Percentiles rank a stretch among this genome's conserved stretches.
phyloP scores from a whole-genome alignment of 1,284 basidiomycete species.

The Ustilago hordei region DNA sequence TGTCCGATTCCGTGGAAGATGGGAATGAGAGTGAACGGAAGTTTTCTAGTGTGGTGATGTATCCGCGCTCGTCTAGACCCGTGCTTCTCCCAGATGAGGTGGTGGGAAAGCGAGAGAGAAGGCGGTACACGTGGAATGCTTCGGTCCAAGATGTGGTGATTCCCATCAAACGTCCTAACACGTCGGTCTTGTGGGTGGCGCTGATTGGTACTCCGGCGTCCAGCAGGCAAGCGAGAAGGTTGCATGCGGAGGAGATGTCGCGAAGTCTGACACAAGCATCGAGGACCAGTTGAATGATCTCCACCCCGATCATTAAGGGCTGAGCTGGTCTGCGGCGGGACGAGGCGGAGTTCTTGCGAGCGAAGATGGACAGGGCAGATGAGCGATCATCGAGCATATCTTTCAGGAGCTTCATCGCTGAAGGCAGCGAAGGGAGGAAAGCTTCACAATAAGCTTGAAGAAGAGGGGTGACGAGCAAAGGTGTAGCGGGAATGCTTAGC shows the following conservation, averaged over 20 bases:
- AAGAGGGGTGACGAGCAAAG: constrained; percentile 49
- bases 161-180: constrained; percentile 30
- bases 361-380: background rate
- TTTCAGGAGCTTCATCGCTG: constrained; percentile 45
- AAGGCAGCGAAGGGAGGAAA: constrained; percentile 52
- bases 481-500: constrained; percentile 30
- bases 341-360: constrained; percentile 1
- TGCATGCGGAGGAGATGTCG: constrained; percentile 34
- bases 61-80: constrained; percentile 24
- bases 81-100: background rate
- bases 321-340: background rate
- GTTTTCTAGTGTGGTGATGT: constrained; percentile 23
- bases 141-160: constrained; percentile 43
- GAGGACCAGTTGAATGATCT: constrained; percentile 39
- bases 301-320: constrained; percentile 1
- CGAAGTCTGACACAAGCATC: constrained; percentile 47
- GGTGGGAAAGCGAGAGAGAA: constrained; percentile 19
- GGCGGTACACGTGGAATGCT: constrained; percentile 45
- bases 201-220: constrained; percentile 21
- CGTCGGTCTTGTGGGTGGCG: constrained; percentile 14
- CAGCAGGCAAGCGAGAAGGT: constrained; percentile 32
- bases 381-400: constrained; percentile 30
- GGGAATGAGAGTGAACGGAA: constrained; percentile 26
- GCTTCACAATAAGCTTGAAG: constrained; percentile 56
- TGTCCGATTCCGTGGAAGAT: background rate